phyloP scores from a whole-genome alignment of 1,284 basidiomycete species.

The Cutaneotrichosporon sp. region DNA sequence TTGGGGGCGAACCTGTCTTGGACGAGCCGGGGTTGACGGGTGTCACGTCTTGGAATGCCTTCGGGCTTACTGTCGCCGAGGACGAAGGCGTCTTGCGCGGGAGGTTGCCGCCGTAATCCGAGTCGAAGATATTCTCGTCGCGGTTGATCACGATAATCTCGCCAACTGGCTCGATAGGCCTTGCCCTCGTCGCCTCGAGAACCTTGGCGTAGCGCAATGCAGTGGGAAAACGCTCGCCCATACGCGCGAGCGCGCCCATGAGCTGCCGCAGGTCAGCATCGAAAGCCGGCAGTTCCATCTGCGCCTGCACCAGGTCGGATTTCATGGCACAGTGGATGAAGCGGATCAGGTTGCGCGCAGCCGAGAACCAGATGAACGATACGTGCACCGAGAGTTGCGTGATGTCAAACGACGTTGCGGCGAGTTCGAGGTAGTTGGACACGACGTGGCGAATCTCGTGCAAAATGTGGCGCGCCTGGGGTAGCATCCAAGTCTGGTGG shows the following conservation, averaged over 20 bases:
- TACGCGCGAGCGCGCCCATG: slow-evolving; percentile 32
- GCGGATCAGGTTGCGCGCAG: slow-evolving; percentile 33
- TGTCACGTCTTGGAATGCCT: neutral
- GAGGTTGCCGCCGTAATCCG: slow-evolving; percentile 9
- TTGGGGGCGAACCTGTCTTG: neutral
- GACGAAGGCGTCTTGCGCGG: slow-evolving; percentile 14
- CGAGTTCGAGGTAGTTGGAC: slow-evolving; percentile 46
- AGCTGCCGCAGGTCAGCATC: slow-evolving; percentile 40
- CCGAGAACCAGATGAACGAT: slow-evolving; percentile 35
- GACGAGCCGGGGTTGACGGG: neutral
- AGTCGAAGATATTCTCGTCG: slow-evolving; percentile 14
- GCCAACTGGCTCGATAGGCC: slow-evolving; percentile 3
- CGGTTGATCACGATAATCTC: slow-evolving; percentile 15
- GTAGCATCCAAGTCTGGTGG: slow-evolving; percentile 39
- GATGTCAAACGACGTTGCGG: slow-evolving; percentile 45
- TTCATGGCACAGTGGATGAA: slow-evolving; percentile 40
- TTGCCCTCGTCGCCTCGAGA: neutral
- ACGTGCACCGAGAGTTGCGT: slow-evolving; percentile 33
- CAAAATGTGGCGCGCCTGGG: slow-evolving; percentile 40
- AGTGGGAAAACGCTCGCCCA: slow-evolving; percentile 39
- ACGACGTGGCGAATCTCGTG: slow-evolving; percentile 45
- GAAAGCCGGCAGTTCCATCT: slow-evolving; percentile 32
- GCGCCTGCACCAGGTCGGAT: slow-evolving; percentile 32
- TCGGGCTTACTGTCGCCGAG: slow-evolving; percentile 3
- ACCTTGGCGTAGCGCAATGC: slow-evolving; percentile 21